These are phyloP conservation scores for Pythium angustatum DNA, from an alignment of 352 stramenopile genomes.

Conservation along the genomic window DNA sequence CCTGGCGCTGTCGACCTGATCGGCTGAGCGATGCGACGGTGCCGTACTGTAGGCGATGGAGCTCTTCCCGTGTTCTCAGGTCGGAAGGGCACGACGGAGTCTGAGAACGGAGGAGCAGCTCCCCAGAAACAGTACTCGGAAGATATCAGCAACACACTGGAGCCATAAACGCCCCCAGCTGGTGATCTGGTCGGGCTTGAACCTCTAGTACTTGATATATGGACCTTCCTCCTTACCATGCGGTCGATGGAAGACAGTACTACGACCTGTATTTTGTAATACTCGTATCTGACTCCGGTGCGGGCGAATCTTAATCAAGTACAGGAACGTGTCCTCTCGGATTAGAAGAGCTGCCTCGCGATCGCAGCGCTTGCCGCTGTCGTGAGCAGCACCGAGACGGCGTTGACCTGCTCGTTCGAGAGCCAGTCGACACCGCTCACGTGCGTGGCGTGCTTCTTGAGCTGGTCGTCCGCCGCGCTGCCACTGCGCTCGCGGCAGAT, in stretches of 20 bases:
- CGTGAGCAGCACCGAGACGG: slow-evolving; percentile 61
- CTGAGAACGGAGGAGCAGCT: not conserved
- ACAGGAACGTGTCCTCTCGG: not conserved
- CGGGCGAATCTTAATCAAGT: not conserved
- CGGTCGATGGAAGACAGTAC: too few relatives aligned
- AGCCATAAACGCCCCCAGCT: too few relatives aligned
- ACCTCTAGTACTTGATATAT: not conserved
- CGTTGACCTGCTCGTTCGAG: slow-evolving; percentile 78
- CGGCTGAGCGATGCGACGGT: too few relatives aligned
- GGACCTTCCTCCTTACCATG: not conserved
- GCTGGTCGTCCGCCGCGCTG: not conserved
- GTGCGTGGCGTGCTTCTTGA: slow-evolving; percentile 21
- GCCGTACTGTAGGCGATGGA: not conserved
- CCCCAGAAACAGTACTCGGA: not conserved
- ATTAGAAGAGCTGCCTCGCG: slow-evolving; percentile 46
- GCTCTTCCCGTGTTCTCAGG: not conserved
- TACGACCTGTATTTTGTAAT: slow-evolving; percentile 4
- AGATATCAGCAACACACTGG: not conserved
- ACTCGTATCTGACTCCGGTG: slow-evolving; percentile 5
- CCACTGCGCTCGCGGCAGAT: slow-evolving; percentile 49
- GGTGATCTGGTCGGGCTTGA: not conserved
- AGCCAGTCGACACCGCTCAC: slow-evolving; percentile 47
- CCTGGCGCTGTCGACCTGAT: too few relatives aligned
- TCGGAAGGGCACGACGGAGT: too few relatives aligned
- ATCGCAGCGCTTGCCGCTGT: slow-evolving; percentile 47